Base-by-base conservation (phyloP, 2,329 filamentous ascomycete genomes). In the Ophiostoma montium region DNA sequence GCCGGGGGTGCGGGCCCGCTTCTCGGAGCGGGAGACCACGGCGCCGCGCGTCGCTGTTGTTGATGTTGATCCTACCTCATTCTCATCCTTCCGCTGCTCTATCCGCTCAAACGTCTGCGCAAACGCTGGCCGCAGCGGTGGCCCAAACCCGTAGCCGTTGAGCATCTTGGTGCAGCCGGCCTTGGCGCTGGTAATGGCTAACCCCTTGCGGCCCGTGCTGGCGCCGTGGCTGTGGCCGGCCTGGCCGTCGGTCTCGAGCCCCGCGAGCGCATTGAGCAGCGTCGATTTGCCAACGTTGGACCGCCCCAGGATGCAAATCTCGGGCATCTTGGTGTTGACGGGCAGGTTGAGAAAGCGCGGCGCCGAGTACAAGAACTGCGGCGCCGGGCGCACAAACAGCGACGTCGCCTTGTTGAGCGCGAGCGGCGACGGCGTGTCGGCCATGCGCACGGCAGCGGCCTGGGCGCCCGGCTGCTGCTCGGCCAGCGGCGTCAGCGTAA, bases 271-370 rank as follows among this genome's bases (percentile, higher is more conserved):
- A 60, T 94, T 94, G 65, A 94, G 81, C 56, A 94, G 84, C 15
- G 86, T 86, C 2, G 86, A 92, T 63, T 94, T 94, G 60, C 87
- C 87, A 38, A 88, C 86, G 61, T 94, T 94, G 55, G 86, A 88
- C 58, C 89, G 87, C 39, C 87, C 87, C 35, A 94, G 78, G 42
- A 94, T 74, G 60, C 86, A 83, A 46, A 94, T 75, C 55, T 80
- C 76, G 41, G 76, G 76, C 4, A 70, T 63, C 53, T 67, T 65
- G 21, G 67, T 68, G 60, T 78, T 78, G 57, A 67, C 59, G 30
- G 66, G 67, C 52, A 78, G 66, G 57, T 73, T 59, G 48, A 69
- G 66, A 53, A 76, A 69, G 41, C 60, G 57, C 35, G 66, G 66
- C 16, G 70, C 71, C 15, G 70, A 70, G 64, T 75, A 76, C 54